Evolutionary conservation across 2,329 filamentous ascomycete species (phyloP), one percentile per base, ranked within the genome.

Genomic region (Ophiostoma triangulosporum): DNA sequence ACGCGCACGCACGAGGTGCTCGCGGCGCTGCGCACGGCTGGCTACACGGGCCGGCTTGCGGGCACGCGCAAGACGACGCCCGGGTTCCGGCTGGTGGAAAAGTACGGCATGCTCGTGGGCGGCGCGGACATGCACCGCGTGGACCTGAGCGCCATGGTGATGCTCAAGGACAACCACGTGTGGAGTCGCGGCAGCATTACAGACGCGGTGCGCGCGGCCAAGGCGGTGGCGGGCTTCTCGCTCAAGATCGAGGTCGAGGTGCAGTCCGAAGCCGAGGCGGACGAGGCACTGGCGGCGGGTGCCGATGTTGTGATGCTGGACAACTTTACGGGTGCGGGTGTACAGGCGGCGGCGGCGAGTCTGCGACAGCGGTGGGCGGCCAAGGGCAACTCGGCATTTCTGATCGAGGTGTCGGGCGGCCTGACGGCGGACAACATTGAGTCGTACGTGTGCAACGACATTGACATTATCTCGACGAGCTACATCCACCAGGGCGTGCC

Each of bases 91-190:
- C 72, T 97, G 4, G 90, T 97, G 9, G 93, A 98, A 70, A 98
- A 98, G 71, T 98, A 98, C 68, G 93, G 89, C 61, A 96, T 98
- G 84, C 73, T 96, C 22, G 84, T 95, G 15, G 93, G 91, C 54
- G 93, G 93, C 11, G 90, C 88, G 15, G 93, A 98, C 69, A 80
- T 84, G 3, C 93, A 98, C 68, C 76, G 93, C 31, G 88, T 95
- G 70, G 93, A 98, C 66, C 74, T 98, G 54, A 86, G 82, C 66
- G 80, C 84, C 59, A 97, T 98, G 93, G 90, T 90, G 54, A 98
- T 98, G 93, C 76, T 98, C 59, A 98, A 98, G 73, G 93, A 98
- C 70, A 98, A 98, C 69, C 93, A 98, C 69, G 84, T 98, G 54
- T 96, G 91, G 85, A 88, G 88, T 58, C 84, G 86, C 52, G 84